Evolutionary conservation across 2,329 filamentous ascomycete genomes (phyloP).

Genomic region (Neopestalotiopsis rosae): DNA sequence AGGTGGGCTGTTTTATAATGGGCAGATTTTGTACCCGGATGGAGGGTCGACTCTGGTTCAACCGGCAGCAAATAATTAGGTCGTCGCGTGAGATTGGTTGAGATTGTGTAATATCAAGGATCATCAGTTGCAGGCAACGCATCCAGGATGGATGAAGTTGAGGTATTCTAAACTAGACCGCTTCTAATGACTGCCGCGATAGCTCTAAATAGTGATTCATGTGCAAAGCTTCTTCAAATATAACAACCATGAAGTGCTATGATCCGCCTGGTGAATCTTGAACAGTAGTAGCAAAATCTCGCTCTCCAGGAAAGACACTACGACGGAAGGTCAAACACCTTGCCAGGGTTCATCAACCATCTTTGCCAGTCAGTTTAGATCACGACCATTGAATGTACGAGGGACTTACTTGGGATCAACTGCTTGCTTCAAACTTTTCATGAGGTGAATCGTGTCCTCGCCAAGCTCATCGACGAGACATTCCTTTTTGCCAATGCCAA

Average conservation of each 20-base stretch:
- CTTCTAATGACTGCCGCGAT: no score
- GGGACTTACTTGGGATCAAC: slow-evolving; percentile 15
- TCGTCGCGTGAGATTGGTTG: neutral
- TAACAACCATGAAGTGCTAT: no score
- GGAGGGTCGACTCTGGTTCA: slow-evolving; percentile 33
- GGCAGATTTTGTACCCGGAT: slow-evolving; percentile 57
- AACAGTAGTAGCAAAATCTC: no score
- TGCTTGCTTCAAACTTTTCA: slow-evolving; percentile 14
- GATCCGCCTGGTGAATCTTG: no score
- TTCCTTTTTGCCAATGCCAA: slow-evolving; percentile 64
- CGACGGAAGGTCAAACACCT: slow-evolving; percentile 12
- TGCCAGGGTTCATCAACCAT: slow-evolving; percentile 19
- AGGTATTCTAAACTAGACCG: no score
- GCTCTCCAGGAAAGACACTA: neutral
- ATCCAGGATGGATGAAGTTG: no score
- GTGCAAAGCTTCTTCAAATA: no score
- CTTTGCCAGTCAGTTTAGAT: neutral
- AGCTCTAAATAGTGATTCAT: no score
- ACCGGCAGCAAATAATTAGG: neutral
- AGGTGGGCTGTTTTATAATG: slow-evolving; percentile 57
- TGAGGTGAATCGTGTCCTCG: slow-evolving; percentile 11
- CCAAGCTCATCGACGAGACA: slow-evolving; percentile 18
- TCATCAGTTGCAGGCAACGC: no score
- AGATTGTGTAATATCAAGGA: no score
- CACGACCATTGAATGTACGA: neutral